phyloP scores from a whole-genome alignment of 176 grass and related monocot genomes.

The Dactylis glomerata region DNA sequence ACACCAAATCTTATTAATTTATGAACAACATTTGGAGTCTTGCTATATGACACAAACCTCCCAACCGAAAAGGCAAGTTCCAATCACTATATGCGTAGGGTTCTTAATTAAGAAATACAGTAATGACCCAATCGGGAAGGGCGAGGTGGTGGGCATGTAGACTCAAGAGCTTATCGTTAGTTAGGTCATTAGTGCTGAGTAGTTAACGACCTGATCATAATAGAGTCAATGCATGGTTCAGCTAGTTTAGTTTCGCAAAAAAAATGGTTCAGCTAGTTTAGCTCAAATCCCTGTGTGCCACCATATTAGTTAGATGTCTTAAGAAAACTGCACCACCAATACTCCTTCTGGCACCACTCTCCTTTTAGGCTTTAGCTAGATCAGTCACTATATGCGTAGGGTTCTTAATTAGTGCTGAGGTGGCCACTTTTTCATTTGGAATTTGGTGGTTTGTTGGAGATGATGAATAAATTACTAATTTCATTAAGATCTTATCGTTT shows the following conservation, averaged over 20 bases:
- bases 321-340: not conserved
- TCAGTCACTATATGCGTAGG: too few relatives aligned
- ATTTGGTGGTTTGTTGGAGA: not conserved
- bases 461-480: not conserved
- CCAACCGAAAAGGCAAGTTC: slow-evolving; percentile 7
- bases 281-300: not conserved
- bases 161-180: not conserved
- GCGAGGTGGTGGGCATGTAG: too few relatives aligned
- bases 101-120: slow-evolving; percentile 7
- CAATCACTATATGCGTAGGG: not conserved
- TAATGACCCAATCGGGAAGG: not conserved
- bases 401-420: too few relatives aligned
- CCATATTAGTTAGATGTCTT: not conserved
- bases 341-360: not conserved
- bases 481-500: not conserved
- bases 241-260: not conserved
- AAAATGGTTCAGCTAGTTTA: not conserved
- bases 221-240: not conserved
- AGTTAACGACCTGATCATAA: slow-evolving; percentile 7
- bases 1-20: not conserved
- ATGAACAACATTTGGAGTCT: not conserved
- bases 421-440: not conserved
- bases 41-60: slow-evolving; percentile 24
- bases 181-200: slow-evolving; percentile 11
- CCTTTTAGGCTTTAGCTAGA: not conserved